Evolutionary conservation across 805 yeast species (phyloP).

Genomic region (Nakazawaea pomicola): DNA sequence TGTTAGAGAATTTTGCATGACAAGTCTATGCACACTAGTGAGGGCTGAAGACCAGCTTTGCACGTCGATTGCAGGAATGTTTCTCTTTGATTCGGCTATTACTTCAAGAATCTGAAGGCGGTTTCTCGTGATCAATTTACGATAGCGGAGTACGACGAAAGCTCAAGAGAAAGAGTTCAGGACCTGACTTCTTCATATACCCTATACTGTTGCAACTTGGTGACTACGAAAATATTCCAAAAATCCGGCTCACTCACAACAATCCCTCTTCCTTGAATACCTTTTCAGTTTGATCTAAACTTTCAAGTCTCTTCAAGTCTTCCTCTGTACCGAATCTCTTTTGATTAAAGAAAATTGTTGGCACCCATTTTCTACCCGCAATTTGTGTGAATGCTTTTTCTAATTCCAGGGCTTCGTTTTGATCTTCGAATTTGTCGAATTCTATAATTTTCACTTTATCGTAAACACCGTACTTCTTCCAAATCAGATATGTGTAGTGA

Average conservation of each 20-base stretch:
- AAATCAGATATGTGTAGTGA: slow-evolving; percentile 52
- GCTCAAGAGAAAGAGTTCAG: neutral
- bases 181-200: too few species aligned
- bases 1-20: too few species aligned
- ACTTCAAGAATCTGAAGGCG: too few species aligned
- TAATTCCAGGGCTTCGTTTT: slow-evolving; percentile 44
- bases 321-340: slow-evolving; percentile 54
- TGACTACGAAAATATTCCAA: too few species aligned
- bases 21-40: too few species aligned
- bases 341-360: slow-evolving; percentile 60
- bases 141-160: too few species aligned
- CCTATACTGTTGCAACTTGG: too few species aligned
- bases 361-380: slow-evolving; percentile 64
- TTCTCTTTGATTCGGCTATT: too few species aligned
- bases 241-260: too few species aligned
- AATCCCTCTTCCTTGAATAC: slow-evolving; percentile 30
- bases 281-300: slow-evolving; percentile 27
- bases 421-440: slow-evolving; percentile 45
- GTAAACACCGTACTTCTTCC: slow-evolving; percentile 46
- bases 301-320: slow-evolving; percentile 36
- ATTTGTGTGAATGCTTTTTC: slow-evolving; percentile 53
- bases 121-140: too few species aligned
- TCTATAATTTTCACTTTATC: slow-evolving; percentile 54
- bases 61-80: too few species aligned
- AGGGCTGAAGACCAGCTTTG: too few species aligned